Evolutionary conservation across 257 asterid genomes (phyloP).

Genomic region (Leptodermis oblonga): DNA sequence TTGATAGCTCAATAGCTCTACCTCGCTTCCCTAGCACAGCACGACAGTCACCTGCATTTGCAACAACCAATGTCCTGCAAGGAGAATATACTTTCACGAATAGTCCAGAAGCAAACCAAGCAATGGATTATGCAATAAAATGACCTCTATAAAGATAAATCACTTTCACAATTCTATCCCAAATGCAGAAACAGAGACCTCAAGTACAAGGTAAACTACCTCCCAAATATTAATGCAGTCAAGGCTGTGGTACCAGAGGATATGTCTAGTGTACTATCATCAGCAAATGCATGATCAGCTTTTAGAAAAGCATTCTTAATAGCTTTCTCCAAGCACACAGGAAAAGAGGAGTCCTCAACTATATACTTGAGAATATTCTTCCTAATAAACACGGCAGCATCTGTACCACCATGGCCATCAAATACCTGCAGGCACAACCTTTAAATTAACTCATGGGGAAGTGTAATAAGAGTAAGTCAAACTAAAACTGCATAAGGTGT

Average conservation of each 20-base stretch:
- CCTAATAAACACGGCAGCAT: slow-evolving; percentile 72
- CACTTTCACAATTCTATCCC: background rate
- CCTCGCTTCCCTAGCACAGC: slow-evolving; percentile 91
- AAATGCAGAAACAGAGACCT: slow-evolving; percentile 8
- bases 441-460: background rate
- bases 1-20: slow-evolving; percentile 76
- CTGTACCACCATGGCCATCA: slow-evolving; percentile 98
- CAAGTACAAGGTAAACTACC: slow-evolving; percentile 31
- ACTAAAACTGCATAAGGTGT: background rate
- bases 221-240: slow-evolving; percentile 76
- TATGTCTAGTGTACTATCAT: slow-evolving; percentile 69
- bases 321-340: slow-evolving; percentile 63
- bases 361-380: slow-evolving; percentile 72
- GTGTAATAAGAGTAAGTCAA: background rate
- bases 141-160: background rate
- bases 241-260: slow-evolving; percentile 92
- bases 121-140: background rate
- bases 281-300: slow-evolving; percentile 79
- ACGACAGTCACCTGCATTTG: slow-evolving; percentile 94
- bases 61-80: slow-evolving; percentile 70
- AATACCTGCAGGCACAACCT: slow-evolving; percentile 53
- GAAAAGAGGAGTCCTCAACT: slow-evolving; percentile 64
- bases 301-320: slow-evolving; percentile 73
- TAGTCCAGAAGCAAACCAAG: background rate
- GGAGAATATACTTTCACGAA: slow-evolving; percentile 13